These are phyloP conservation scores for Colletotrichum higginsianum DNA, from an alignment of 2,329 filamentous ascomycete species.

Conservation along the genomic window DNA sequence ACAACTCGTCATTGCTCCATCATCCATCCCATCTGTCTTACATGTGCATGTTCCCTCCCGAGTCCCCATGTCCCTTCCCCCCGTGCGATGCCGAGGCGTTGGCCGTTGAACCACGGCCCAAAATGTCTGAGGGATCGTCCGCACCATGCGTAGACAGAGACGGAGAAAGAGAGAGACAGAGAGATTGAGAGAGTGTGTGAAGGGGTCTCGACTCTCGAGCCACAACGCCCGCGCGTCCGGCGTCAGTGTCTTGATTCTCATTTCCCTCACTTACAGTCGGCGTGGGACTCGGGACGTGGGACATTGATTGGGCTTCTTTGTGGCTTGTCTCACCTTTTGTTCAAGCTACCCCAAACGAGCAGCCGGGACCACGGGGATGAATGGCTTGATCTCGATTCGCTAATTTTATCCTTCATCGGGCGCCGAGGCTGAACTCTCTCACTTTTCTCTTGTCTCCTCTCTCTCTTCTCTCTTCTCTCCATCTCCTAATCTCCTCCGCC, in stretches of 20 bases:
- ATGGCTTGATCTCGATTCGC: background rate
- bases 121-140: conserved; percentile 16
- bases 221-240: conserved; percentile 6
- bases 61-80: too few species aligned
- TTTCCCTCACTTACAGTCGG: background rate
- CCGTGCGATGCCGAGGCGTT: background rate
- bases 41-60: background rate
- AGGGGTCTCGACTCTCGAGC: too few species aligned
- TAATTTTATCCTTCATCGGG: background rate
- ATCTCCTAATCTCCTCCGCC: too few species aligned
- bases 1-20: too few species aligned
- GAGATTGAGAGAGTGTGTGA: too few species aligned
- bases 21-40: background rate
- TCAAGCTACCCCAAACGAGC: background rate
- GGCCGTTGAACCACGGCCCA: conserved; percentile 15
- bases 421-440: background rate
- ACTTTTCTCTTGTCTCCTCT: background rate
- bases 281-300: background rate
- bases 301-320: background rate
- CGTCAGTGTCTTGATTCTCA: background rate
- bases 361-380: too few species aligned
- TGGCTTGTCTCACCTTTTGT: background rate
- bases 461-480: background rate
- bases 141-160: background rate
- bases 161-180: too few species aligned